phyloP scores from a whole-genome alignment of 129 eudicot genomes.

The Lonicera japonica region DNA sequence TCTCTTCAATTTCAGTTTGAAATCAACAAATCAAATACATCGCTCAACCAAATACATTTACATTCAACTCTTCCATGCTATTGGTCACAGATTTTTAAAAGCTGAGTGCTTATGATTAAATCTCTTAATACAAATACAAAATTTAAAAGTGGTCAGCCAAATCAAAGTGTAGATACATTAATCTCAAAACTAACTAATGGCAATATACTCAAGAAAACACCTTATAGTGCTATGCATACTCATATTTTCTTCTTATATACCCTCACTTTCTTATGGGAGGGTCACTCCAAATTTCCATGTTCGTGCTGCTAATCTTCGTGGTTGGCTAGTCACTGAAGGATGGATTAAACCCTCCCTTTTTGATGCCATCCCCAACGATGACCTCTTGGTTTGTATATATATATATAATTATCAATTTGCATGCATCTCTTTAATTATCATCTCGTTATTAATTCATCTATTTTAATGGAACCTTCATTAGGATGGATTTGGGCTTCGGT shows the following conservation, averaged over 20 bases:
- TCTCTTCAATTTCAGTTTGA: slow-evolving; percentile 86
- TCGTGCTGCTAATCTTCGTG: slow-evolving; percentile 75
- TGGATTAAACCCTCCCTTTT: slow-evolving; percentile 84
- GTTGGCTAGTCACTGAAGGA: slow-evolving; percentile 84
- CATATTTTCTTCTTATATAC: slow-evolving; percentile 7
- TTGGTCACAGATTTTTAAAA: background rate
- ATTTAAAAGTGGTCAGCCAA: background rate
- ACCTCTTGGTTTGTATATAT: slow-evolving; percentile 46
- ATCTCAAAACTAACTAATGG: slow-evolving; percentile 13
- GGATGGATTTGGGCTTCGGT: slow-evolving; percentile 73
- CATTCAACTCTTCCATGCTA: background rate
- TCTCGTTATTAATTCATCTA: background rate
- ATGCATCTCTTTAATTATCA: background rate
- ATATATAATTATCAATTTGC: no score
- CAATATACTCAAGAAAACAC: slow-evolving; percentile 8
- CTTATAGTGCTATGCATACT: slow-evolving; percentile 16
- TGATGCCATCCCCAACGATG: slow-evolving; percentile 65
- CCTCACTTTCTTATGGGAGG: slow-evolving; percentile 27
- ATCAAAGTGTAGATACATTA: no score
- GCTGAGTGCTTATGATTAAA: slow-evolving; percentile 2
- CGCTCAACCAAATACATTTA: background rate
- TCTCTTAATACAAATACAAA: background rate
- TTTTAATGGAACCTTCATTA: slow-evolving; percentile 3
- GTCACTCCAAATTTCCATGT: slow-evolving; percentile 23
- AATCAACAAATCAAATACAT: slow-evolving; percentile 8